Base-by-base conservation (phyloP, 2,329 filamentous ascomycete genomes). In the Exophiala oligosperma region DNA sequence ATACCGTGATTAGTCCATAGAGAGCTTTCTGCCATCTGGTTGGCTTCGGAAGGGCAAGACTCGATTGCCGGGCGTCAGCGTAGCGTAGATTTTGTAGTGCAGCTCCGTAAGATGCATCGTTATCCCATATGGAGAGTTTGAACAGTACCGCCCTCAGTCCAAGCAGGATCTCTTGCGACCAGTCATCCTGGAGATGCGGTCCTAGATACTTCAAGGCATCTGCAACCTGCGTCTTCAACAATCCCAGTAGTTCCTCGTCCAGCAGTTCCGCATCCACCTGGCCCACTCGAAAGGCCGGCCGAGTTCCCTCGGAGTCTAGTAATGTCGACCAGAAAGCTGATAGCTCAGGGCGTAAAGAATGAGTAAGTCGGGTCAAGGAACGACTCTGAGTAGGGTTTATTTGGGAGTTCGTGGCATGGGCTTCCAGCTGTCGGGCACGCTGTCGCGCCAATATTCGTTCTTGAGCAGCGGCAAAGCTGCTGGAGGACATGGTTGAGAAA, bases 91-190 rank as follows among this genome's bases (percentile, higher is more conserved):
- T 96, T 74, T 99, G 94, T 50, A 99, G 79, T 37, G 91, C 87
- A 9, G 94, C 94, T 60, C 94, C 94, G 73, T 99, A 97, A 4
- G 90, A 95, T 40, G 94, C 91, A 72, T 96, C 88, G 73, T 97
- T 91, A 73, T 97, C 92, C 94, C 94, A 99, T 58, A 99, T 87
- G 14, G 90, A 91, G 62, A 99, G 83, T 75, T 99, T 99, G 80
- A 97, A 99, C 6, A 99, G 79, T 2, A 92, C 79, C 1, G 88
- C 85, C 48, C 93, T 83, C 56, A 99, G 79, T 0, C 80, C 83
- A 28, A 97, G 81, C 62, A 89, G 81, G 54, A 97, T 93, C 76
- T 97, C 94, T 52, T 90, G 81, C 12, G 87, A 86, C 86, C 91
- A 97, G 69, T 96, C 90, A 72, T 96, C 91, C 58, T 89, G 84